A percentile compares a stretch with the other conserved stretches of the same genome.
Conservation (phyloP, 257 asterid species). For the Capsicum pubescens region DNA sequence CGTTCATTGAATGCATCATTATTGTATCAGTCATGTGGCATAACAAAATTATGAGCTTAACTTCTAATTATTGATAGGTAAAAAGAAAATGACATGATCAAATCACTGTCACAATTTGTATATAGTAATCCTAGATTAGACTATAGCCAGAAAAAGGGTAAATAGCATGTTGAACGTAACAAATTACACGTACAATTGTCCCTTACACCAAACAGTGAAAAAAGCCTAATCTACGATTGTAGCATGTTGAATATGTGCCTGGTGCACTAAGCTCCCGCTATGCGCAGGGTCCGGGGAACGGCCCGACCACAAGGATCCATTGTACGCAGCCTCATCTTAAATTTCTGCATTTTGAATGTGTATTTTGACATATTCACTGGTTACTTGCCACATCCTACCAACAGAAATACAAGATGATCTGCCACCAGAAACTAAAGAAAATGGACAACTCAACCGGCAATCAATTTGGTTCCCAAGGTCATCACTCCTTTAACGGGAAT, state of each 20-base stretch:
- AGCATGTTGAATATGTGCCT: too few relatives aligned
- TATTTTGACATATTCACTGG: not conserved
- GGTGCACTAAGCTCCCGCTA: too few relatives aligned
- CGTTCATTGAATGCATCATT: not conserved
- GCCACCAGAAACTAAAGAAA: not conserved
- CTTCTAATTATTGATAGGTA: not conserved
- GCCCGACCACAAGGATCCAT: too few relatives aligned
- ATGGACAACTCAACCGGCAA: not conserved
- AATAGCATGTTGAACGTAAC: not conserved
- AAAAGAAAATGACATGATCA: not conserved
- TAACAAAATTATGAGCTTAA: not conserved
- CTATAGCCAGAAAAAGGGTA: not conserved
- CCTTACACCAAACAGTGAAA: not conserved
- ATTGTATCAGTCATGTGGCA: not conserved
- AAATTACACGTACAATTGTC: not conserved
- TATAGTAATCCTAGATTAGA: not conserved
- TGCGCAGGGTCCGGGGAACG: too few relatives aligned
- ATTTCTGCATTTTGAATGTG: not conserved
- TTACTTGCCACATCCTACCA: not conserved
- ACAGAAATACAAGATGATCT: not conserved
- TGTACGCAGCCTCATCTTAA: too few relatives aligned
- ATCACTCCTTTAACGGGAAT: not conserved
- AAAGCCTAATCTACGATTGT: not conserved
- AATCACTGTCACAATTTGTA: not conserved
- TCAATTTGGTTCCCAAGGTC: not conserved